Conservation (phyloP, 2,329 filamentous ascomycete species). For the Pseudogymnoascus sp. region DNA sequence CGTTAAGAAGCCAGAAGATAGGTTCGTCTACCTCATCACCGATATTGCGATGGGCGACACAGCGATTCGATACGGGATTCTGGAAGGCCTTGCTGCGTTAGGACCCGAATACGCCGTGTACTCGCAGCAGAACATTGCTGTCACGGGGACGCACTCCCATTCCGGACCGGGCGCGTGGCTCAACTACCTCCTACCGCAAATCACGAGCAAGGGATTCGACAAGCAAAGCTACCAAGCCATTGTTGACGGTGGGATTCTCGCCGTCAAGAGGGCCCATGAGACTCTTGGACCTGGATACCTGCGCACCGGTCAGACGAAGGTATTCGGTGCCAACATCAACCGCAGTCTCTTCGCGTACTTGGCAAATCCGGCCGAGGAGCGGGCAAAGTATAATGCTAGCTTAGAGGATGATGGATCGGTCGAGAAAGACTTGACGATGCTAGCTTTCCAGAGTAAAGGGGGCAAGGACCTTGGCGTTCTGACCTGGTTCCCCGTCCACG, state of each 20-base stretch:
- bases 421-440: slow-evolving; percentile 72
- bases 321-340: slow-evolving; percentile 77
- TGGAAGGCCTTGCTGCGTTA: slow-evolving; percentile 62
- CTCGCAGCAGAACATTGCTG: slow-evolving; percentile 70
- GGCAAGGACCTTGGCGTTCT: slow-evolving; percentile 71
- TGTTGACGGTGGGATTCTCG: slow-evolving; percentile 75
- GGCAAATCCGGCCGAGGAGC: slow-evolving; percentile 72
- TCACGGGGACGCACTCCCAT: slow-evolving; percentile 91
- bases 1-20: slow-evolving; percentile 55
- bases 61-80: slow-evolving; percentile 77
- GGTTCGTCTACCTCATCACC: slow-evolving; percentile 80
- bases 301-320: slow-evolving; percentile 59
- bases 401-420: slow-evolving; percentile 46
- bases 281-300: slow-evolving; percentile 59
- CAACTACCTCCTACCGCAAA: slow-evolving; percentile 88
- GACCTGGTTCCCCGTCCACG: slow-evolving; percentile 89
- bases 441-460: slow-evolving; percentile 70
- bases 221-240: slow-evolving; percentile 83
- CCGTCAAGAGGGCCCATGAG: slow-evolving; percentile 74
- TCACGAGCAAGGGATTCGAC: slow-evolving; percentile 80
- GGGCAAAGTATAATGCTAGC: slow-evolving; percentile 54
- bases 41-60: slow-evolving; percentile 87
- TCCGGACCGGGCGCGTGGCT: slow-evolving; percentile 87
- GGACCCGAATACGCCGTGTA: slow-evolving; percentile 70
- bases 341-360: slow-evolving; percentile 83